Conservation (phyloP, 441 rosid species). For the Corymbia calophylla region DNA sequence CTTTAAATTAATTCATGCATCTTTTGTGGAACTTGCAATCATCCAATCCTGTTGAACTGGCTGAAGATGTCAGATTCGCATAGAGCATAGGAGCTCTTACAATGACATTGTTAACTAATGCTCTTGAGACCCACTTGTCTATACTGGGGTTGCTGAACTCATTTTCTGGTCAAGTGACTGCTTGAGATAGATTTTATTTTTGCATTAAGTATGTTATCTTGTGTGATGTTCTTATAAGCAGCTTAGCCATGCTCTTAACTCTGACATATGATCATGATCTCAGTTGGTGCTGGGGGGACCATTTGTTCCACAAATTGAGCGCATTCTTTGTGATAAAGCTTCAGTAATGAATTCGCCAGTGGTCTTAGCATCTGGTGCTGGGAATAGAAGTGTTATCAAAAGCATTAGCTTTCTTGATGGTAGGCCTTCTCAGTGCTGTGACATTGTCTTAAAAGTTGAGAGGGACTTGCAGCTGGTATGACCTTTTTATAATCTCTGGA, state of each 20-base stretch:
- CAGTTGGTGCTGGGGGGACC: conserved; percentile 80
- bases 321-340: conserved; percentile 51
- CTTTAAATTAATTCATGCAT: not conserved
- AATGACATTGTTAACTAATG: not conserved
- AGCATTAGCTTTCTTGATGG: conserved; percentile 33
- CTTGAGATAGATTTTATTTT: not conserved
- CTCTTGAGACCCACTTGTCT: not conserved
- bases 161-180: not conserved
- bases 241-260: not conserved
- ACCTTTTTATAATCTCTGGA: not conserved
- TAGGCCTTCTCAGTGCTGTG: conserved; percentile 53
- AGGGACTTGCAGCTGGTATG: conserved; percentile 47
- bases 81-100: not conserved
- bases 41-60: not conserved
- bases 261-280: conserved; percentile 5
- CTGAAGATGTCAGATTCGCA: not conserved
- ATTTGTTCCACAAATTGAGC: conserved; percentile 58
- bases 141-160: not conserved
- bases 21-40: not conserved
- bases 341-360: conserved; percentile 36
- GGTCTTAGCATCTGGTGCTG: conserved; percentile 49
- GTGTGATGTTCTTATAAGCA: not conserved
- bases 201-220: not conserved
- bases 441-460: conserved; percentile 36
- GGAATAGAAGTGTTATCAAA: conserved; percentile 39